Evolutionary conservation across 2,329 filamentous ascomycete species (phyloP).

Genomic region (Fusarium palustre): DNA sequence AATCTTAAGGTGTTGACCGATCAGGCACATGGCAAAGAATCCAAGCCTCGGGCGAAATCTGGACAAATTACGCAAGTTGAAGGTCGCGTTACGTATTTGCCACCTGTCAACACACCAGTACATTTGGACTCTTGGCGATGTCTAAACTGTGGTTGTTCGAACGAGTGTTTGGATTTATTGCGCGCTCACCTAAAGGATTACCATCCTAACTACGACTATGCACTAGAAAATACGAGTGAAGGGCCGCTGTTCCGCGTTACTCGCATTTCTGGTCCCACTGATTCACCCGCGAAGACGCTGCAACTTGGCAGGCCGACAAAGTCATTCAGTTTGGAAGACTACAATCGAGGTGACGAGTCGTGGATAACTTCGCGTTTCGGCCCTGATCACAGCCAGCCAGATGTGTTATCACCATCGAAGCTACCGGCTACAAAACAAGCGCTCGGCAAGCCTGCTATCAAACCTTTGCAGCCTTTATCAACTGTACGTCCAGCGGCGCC

Average conservation of each 20-base stretch:
- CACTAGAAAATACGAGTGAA: conserved; percentile 52
- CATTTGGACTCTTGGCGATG: conserved; percentile 63
- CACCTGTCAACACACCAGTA: conserved; percentile 59
- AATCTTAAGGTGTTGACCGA: conserved; percentile 71
- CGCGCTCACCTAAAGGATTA: conserved; percentile 60
- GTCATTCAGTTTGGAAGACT: conserved; percentile 59
- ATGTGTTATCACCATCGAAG: conserved; percentile 43
- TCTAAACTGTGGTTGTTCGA: conserved; percentile 61
- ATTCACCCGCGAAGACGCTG: conserved; percentile 53
- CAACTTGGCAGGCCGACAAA: conserved; percentile 58
- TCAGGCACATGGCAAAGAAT: conserved; percentile 66
- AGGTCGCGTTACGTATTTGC: conserved; percentile 60
- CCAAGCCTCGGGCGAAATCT: conserved; percentile 54
- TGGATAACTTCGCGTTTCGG: conserved; percentile 59
- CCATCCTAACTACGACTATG: conserved; percentile 61
- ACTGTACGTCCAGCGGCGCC: conserved; percentile 4
- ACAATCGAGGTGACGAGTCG: conserved; percentile 59
- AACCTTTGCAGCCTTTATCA: conserved; percentile 20
- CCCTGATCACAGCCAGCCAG: conserved; percentile 48
- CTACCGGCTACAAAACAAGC: conserved; percentile 37
- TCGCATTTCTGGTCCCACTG: conserved; percentile 45
- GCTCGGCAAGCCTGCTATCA: conserved; percentile 42
- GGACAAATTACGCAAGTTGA: conserved; percentile 49
- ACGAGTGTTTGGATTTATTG: conserved; percentile 62
- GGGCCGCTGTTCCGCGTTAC: conserved; percentile 57